These are phyloP conservation scores for Leishmania gerbilli DNA, from an alignment of 208 protist species.

Conservation along the genomic window DNA sequence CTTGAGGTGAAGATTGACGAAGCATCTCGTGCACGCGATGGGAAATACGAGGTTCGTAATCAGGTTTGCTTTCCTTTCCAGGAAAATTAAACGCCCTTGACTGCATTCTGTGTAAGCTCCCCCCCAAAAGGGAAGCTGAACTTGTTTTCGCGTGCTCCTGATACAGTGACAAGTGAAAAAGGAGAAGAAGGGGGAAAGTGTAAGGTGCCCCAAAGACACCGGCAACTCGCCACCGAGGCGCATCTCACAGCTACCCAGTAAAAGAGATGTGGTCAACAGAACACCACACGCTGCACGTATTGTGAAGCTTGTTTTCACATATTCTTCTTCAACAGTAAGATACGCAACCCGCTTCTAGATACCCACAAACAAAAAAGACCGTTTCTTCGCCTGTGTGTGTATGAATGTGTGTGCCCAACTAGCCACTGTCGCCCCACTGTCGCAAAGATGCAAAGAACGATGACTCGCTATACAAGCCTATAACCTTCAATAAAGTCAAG, in stretches of 20 bases:
- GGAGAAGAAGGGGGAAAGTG: not conserved
- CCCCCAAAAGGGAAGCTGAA: not conserved
- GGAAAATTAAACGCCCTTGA: not conserved
- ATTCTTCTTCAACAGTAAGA: not conserved
- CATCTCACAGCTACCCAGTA: too few species aligned
- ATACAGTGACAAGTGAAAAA: not conserved
- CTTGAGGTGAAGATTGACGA: not conserved
- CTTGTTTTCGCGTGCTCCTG: not conserved
- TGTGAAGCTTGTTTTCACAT: not conserved
- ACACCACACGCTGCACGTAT: not conserved
- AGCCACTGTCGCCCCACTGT: not conserved
- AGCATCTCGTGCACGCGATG: not conserved
- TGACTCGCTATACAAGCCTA: not conserved
- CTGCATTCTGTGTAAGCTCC: not conserved
- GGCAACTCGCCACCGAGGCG: not conserved
- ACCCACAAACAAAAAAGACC: not conserved
- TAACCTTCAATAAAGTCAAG: not conserved
- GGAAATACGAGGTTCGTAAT: not conserved
- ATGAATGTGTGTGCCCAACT: not conserved
- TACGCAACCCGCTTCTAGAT: not conserved
- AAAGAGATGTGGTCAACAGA: not conserved
- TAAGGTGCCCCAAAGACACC: not conserved
- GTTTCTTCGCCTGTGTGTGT: not conserved
- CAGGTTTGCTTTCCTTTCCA: not conserved
- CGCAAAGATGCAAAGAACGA: not conserved